Evolutionary conservation across 805 yeast genomes (phyloP).

Genomic region (Millerago galiae): DNA sequence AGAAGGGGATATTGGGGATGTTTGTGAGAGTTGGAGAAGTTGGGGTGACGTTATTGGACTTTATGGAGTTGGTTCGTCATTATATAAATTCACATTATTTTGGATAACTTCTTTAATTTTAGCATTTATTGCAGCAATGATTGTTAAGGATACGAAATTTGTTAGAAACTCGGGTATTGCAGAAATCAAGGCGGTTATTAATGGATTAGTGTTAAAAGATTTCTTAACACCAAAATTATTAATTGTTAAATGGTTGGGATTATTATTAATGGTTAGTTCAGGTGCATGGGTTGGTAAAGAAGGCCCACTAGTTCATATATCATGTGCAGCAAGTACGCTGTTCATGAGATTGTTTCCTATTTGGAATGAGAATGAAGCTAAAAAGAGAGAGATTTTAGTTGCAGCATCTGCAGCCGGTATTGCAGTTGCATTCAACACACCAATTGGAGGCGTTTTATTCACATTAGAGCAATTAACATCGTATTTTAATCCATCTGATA

Average conservation of each 20-base stretch:
- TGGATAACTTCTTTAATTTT: conserved; percentile 31
- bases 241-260: conserved; percentile 48
- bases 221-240: conserved; percentile 49
- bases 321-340: conserved; percentile 50
- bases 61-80: conserved; percentile 24
- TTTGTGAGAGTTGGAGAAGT: conserved; percentile 28
- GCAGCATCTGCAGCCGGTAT: conserved; percentile 84
- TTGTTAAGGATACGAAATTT: conserved; percentile 27
- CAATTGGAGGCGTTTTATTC: conserved; percentile 83
- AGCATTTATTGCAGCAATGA: conserved; percentile 31
- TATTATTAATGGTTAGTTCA: conserved; percentile 61
- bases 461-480: conserved; percentile 63
- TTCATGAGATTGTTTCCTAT: conserved; percentile 29
- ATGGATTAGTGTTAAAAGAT: conserved; percentile 52
- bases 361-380: conserved; percentile 43
- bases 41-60: conserved; percentile 28
- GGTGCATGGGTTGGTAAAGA: conserved; percentile 84
- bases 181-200: conserved; percentile 61
- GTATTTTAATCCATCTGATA: conserved; percentile 53
- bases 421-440: conserved; percentile 79
- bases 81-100: conserved; percentile 31
- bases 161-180: conserved; percentile 61
- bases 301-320: conserved; percentile 79
- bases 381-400: conserved; percentile 55
- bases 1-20: conserved; percentile 17